Percentiles rank a stretch among this genome's conserved stretches.
Conservation (phyloP, 75 land plant genomes). For the Sequoiadendron giganteum region DNA sequence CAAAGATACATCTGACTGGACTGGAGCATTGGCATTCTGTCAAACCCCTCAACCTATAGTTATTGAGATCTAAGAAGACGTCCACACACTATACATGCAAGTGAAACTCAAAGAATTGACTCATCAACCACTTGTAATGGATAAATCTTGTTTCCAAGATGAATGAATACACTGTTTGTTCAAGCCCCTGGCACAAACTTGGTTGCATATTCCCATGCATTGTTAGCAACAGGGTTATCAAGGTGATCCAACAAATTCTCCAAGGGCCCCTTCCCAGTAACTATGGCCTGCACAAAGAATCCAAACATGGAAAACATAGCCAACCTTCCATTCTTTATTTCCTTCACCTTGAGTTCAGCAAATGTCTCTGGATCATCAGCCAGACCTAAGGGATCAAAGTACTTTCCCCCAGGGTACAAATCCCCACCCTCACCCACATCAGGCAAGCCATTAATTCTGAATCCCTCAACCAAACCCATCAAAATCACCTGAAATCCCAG, state of each 20-base stretch:
- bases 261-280: slow-evolving; percentile 83
- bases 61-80: neutral
- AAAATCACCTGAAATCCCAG: slow-evolving; percentile 80
- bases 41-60: neutral
- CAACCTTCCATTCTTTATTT: slow-evolving; percentile 83
- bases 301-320: slow-evolving; percentile 96
- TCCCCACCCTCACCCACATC: slow-evolving; percentile 84
- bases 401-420: slow-evolving; percentile 82
- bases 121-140: neutral
- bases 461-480: slow-evolving; percentile 92
- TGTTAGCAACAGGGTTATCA: slow-evolving; percentile 84
- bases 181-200: slow-evolving; percentile 74
- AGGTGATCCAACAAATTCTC: slow-evolving; percentile 90
- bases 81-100: neutral
- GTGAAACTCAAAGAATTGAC: neutral
- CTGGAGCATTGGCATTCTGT: neutral
- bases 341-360: slow-evolving; percentile 91
- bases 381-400: slow-evolving; percentile 59
- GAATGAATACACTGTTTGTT: neutral
- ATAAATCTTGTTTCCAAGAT: neutral
- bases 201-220: slow-evolving; percentile 92
- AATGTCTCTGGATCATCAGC: slow-evolving; percentile 90
- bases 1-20: neutral
- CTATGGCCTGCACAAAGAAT: slow-evolving; percentile 90
- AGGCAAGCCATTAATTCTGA: slow-evolving; percentile 75